Evolutionary conservation across 2,329 filamentous ascomycete genomes (phyloP), one percentile per base, ranked within the genome.

Genomic region (Epichloe aotearoae): DNA sequence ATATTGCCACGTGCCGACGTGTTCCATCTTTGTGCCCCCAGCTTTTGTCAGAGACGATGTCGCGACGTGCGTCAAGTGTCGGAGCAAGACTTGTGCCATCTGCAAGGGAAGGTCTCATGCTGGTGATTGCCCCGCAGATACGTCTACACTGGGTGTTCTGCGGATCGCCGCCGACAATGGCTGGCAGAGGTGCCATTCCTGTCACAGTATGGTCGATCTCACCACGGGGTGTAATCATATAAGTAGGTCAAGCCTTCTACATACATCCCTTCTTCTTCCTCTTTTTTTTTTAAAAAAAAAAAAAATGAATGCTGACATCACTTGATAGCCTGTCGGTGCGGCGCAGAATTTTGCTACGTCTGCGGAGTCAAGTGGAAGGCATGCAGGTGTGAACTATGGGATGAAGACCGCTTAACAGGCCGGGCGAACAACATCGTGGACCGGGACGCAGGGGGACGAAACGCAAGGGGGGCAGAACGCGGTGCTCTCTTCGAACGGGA

Each of bases 191-290:
- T 82, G 79, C 52, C 59, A 58, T 4, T 51, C 54, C 0, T 82
- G 79, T 55, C 56, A 54, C 2, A 52, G 64, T 1, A 36, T 82
- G 12, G 67, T 82, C 0, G 75, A 80, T 60, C 61, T 78, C 0
- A 33, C 58, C 0, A n/a, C 37, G 0, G 78, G 79, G 1, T 82
- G 79, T 53, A 66, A 75, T 47, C 78, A 82, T 48, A 81, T 82
- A 3, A 76, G 77, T 81, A 55, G 58, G 73, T 72, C 11, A 4
- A 17, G 4, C 8, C 10, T 17, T 37, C 4, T 26, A 1, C n/a
- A 1, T 34, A 23, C 23, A 23, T 37, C 7, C 5, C 34, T 38
- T 30, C 14, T 5, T 46, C 14, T 19, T 34, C 26, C 19, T 38
- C 12, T 36, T 46, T 14, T 40, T 11, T 17, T 23, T 23, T 6